phyloP scores from a whole-genome alignment of 441 rosid genomes.

The Pelargonium australe region DNA sequence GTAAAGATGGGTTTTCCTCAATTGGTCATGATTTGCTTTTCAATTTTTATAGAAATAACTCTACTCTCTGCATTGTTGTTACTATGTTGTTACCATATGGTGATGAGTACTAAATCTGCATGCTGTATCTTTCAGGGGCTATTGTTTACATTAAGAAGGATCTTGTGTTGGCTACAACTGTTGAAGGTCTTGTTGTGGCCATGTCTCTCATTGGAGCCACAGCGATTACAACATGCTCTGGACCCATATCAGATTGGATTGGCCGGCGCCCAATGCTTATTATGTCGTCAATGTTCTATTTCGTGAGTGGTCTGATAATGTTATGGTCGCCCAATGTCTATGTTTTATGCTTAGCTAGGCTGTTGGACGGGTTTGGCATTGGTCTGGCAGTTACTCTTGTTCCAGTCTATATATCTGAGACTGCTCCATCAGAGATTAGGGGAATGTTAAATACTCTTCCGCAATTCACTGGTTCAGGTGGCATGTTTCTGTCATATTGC shows the following conservation, averaged over 20 bases:
- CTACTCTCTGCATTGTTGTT: no score
- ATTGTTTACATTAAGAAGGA: slow-evolving; percentile 58
- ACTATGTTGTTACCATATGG: neutral
- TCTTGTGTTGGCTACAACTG: slow-evolving; percentile 41
- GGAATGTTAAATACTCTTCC: slow-evolving; percentile 67
- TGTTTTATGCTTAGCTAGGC: slow-evolving; percentile 56
- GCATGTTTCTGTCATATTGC: slow-evolving; percentile 68
- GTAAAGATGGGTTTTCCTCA: neutral
- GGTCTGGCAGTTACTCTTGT: slow-evolving; percentile 69
- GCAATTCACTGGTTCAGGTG: slow-evolving; percentile 64
- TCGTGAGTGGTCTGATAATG: slow-evolving; percentile 63
- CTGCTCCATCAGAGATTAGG: slow-evolving; percentile 69
- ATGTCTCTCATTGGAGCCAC: slow-evolving; percentile 74
- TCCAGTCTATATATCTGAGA: slow-evolving; percentile 66
- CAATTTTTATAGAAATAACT: neutral
- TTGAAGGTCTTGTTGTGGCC: slow-evolving; percentile 73
- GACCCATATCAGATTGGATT: slow-evolving; percentile 62
- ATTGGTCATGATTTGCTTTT: neutral
- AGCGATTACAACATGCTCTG: slow-evolving; percentile 60
- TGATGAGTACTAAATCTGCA: slow-evolving; percentile 8
- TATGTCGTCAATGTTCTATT: slow-evolving; percentile 49
- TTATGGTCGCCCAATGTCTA: slow-evolving; percentile 68
- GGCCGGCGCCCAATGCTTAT: slow-evolving; percentile 78
- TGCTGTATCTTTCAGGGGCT: slow-evolving; percentile 41
- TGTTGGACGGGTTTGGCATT: slow-evolving; percentile 63